Percentiles rank a stretch among this genome's conserved stretches.
phyloP scores from a whole-genome alignment of 495 filamentous ascomycete genomes.

The Penicillium lividum region DNA sequence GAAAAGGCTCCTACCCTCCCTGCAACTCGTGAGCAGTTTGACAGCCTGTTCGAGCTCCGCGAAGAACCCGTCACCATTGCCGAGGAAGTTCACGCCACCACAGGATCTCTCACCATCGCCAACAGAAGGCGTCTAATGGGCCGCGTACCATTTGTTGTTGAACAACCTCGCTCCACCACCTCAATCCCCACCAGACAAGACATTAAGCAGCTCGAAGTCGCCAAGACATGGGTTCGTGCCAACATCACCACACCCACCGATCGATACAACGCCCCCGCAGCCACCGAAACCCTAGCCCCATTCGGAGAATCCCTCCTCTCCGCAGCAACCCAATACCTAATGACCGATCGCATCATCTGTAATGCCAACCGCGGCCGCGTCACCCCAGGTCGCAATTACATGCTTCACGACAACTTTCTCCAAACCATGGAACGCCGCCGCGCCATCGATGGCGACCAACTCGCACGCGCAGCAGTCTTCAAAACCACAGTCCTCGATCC shows the following conservation, averaged over 20 bases:
- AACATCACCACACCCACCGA: constrained; percentile 54
- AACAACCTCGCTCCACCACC: not conserved
- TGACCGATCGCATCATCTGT: constrained; percentile 59
- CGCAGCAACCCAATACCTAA: constrained; percentile 57
- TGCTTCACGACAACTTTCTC: constrained; percentile 58
- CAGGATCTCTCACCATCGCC: constrained; percentile 30
- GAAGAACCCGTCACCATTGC: constrained; percentile 36
- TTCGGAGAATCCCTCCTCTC: constrained; percentile 52
- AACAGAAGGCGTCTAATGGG: constrained; percentile 39
- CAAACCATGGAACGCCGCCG: constrained; percentile 47
- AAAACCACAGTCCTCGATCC: constrained; percentile 58
- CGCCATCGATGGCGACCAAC: constrained; percentile 44
- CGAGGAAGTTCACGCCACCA: constrained; percentile 46
- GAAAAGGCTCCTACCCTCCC: constrained; percentile 51
- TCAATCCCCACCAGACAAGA: constrained; percentile 21
- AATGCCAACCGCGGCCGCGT: constrained; percentile 55
- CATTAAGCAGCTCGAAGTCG: constrained; percentile 36
- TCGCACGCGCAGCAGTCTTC: constrained; percentile 56
- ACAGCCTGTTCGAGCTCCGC: constrained; percentile 50
- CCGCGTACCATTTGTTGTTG: constrained; percentile 38
- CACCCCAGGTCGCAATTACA: constrained; percentile 55
- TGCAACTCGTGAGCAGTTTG: constrained; percentile 51
- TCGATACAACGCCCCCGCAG: constrained; percentile 44
- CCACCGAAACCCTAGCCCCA: constrained; percentile 42
- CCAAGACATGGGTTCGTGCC: constrained; percentile 64